Evolutionary conservation across 1,284 basidiomycete genomes (phyloP).

Genomic region (Ganoderma sinense): DNA sequence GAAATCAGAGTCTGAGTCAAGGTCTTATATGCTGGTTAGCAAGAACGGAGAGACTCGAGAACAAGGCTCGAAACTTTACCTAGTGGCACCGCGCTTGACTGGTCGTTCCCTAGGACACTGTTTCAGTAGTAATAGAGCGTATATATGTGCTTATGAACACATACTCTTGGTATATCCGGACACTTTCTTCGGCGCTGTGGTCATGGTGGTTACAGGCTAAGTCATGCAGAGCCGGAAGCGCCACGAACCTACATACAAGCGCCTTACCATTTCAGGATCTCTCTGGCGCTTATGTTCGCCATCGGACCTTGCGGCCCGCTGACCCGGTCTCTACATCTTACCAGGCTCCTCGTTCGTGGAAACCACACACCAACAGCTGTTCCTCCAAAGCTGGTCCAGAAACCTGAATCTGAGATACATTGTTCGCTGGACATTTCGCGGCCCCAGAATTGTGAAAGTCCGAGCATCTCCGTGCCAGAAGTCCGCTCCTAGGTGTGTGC

Average conservation of each 20-base stretch:
- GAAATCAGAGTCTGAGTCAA: constrained; percentile 36
- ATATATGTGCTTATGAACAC: no score
- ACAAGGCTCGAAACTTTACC: background rate
- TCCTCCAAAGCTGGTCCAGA: no score
- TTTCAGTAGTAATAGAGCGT: background rate
- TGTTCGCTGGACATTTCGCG: no score
- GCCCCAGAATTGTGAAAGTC: no score
- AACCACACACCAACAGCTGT: no score
- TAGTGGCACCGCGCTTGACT: background rate
- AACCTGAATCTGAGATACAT: no score
- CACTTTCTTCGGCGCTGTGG: background rate
- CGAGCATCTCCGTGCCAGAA: background rate
- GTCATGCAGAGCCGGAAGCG: background rate
- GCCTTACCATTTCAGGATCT: background rate
- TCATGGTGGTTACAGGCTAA: constrained; percentile 2
- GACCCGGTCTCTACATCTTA: no score
- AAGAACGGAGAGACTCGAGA: background rate
- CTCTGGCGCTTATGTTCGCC: background rate
- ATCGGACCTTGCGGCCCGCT: background rate
- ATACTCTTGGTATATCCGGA: constrained; percentile 6
- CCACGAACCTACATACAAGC: background rate
- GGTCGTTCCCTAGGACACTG: background rate
- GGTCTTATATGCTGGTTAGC: constrained; percentile 18
- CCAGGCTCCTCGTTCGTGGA: no score
- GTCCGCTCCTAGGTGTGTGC: background rate